These are phyloP conservation scores for Penicillium cataractarum DNA, from an alignment of 495 filamentous ascomycete genomes.

Conservation along the genomic window DNA sequence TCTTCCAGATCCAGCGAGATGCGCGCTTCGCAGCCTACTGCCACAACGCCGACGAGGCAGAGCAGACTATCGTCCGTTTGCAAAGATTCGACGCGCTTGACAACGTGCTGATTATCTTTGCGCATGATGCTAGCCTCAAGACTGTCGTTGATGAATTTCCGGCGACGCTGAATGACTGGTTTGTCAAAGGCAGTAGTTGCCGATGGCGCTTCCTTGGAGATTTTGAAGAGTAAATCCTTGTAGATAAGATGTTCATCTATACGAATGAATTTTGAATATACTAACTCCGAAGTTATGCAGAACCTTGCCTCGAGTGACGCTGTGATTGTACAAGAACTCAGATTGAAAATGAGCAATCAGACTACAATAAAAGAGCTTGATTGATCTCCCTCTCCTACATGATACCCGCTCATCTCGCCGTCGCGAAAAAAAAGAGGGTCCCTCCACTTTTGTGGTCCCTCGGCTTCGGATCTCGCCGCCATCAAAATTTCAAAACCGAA, in stretches of 20 bases:
- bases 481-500: constrained; percentile 4
- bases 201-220: constrained; percentile 15
- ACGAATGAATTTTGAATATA: background rate
- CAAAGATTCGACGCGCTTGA: constrained; percentile 54
- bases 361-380: background rate
- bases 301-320: background rate
- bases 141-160: constrained; percentile 56
- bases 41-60: constrained; percentile 18
- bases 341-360: background rate
- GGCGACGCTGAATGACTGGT: constrained; percentile 51
- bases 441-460: background rate
- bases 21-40: constrained; percentile 21
- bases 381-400: background rate
- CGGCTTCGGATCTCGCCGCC: constrained; percentile 1
- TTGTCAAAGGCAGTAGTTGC: constrained; percentile 37
- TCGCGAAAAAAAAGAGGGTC: constrained; percentile 1
- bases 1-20: constrained; percentile 14
- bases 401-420: background rate
- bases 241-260: background rate
- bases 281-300: background rate
- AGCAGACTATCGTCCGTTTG: constrained; percentile 44
- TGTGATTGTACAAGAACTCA: background rate
- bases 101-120: constrained; percentile 55
- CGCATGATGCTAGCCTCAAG: constrained; percentile 54
- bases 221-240: background rate